phyloP scores from a whole-genome alignment of 768 basidiomycete species.

The Imleria badia region DNA sequence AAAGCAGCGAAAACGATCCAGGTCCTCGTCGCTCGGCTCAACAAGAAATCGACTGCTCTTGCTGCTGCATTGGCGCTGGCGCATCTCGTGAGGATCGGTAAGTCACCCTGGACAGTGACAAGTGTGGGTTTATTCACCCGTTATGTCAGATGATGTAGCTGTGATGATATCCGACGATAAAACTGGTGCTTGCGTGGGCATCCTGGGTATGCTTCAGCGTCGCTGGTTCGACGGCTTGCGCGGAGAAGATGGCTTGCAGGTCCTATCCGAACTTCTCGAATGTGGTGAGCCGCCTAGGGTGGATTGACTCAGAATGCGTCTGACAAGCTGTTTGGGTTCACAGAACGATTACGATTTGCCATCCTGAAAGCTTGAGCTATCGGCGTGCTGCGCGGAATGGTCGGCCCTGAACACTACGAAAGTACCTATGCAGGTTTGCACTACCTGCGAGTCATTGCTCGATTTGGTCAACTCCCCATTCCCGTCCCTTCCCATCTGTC shows the following conservation, averaged over 20 bases:
- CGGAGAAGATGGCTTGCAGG: conserved; percentile 27
- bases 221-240: conserved; percentile 30
- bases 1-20: conserved; percentile 11
- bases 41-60: conserved; percentile 16
- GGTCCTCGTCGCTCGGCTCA: conserved; percentile 17
- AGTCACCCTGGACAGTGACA: not conserved
- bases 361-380: conserved; percentile 17
- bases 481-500: not conserved
- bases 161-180: conserved; percentile 2
- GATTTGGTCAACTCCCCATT: conserved; percentile 14
- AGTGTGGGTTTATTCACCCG: not conserved
- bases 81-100: conserved; percentile 20
- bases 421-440: conserved; percentile 20
- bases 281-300: conserved; percentile 15
- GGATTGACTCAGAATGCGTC: not conserved
- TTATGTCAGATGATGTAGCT: conserved; percentile 18
- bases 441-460: conserved; percentile 21
- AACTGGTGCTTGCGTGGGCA: not conserved
- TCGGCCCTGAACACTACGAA: conserved; percentile 6
- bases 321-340: not conserved
- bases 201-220: conserved; percentile 23
- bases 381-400: conserved; percentile 14
- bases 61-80: conserved; percentile 20
- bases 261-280: conserved; percentile 16
- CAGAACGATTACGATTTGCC: conserved; percentile 17